Conservation (phyloP, 1,139 yeast genomes). For the Lodderomyces theae region DNA sequence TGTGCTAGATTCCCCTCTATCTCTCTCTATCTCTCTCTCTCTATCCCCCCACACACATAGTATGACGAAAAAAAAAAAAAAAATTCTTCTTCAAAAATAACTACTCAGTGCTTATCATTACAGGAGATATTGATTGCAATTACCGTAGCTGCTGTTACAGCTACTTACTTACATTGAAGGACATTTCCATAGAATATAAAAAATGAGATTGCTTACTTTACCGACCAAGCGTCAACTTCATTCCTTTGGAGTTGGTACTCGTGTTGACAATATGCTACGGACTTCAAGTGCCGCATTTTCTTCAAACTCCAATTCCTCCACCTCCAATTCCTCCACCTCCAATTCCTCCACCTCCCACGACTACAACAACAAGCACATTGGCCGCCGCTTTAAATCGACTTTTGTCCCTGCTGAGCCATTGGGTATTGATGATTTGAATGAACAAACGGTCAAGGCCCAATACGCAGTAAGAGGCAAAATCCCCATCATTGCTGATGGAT, state of each 20-base stretch:
- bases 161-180: not conserved
- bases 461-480: slow-evolving; percentile 95
- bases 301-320: too few relatives aligned
- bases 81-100: too few relatives aligned
- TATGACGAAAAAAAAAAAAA: too few relatives aligned
- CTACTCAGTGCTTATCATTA: too few relatives aligned
- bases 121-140: too few relatives aligned
- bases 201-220: not conserved
- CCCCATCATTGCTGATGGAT: slow-evolving; percentile 90
- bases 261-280: not conserved
- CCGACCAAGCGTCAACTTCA: not conserved
- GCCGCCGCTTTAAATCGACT: slow-evolving; percentile 5
- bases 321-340: too few relatives aligned
- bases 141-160: too few relatives aligned
- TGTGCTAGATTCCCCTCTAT: too few relatives aligned
- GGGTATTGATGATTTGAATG: slow-evolving; percentile 55
- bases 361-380: not conserved
- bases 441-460: slow-evolving; percentile 74
- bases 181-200: not conserved
- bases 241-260: not conserved
- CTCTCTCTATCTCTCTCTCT: too few relatives aligned
- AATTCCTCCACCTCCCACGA: not conserved
- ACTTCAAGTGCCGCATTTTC: not conserved
- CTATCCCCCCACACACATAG: too few relatives aligned
- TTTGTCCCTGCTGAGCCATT: slow-evolving; percentile 25